A percentile compares a stretch with the other conserved stretches of the same genome.
phyloP scores from a whole-genome alignment of 371 early-diverging fungal species.

The Apophysomyces trapeziformis region DNA sequence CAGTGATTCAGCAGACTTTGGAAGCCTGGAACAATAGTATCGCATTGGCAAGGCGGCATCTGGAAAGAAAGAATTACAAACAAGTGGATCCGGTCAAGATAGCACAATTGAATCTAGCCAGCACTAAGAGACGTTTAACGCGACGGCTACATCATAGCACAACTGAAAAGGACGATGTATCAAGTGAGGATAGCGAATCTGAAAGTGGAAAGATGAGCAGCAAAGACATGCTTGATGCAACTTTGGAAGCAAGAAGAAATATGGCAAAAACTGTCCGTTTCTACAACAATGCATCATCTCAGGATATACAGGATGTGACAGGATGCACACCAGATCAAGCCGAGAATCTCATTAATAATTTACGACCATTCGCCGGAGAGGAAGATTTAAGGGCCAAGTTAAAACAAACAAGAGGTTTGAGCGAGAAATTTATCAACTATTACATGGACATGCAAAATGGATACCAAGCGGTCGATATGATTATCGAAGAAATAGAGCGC shows the following conservation, averaged over 20 bases:
- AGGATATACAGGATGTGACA: conserved; percentile 69
- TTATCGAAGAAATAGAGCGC: conserved; percentile 67
- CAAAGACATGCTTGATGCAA: conserved; percentile 4
- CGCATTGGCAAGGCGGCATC: neutral
- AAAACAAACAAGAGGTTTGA: conserved; percentile 61
- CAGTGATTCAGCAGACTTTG: conserved; percentile 1
- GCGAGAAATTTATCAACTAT: conserved; percentile 60
- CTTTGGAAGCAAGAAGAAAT: conserved; percentile 33
- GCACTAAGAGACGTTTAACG: neutral
- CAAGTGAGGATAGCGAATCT: neutral
- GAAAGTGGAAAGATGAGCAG: neutral
- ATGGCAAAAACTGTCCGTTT: conserved; percentile 57
- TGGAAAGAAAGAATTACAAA: neutral
- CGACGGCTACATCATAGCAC: neutral
- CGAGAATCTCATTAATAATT: conserved; percentile 44
- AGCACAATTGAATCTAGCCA: neutral
- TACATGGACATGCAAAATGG: conserved; percentile 73
- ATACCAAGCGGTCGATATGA: conserved; percentile 72
- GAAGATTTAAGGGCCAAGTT: conserved; percentile 57
- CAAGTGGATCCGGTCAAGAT: neutral
- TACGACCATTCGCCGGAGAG: conserved; percentile 69
- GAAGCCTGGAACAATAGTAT: neutral
- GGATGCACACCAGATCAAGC: conserved; percentile 69
- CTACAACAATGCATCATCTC: conserved; percentile 63
- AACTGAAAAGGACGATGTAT: neutral